A percentile compares a stretch with the other conserved stretches of the same genome.
These are phyloP conservation scores for Trematosphaeria pertusa DNA, from an alignment of 2,329 filamentous ascomycete genomes.

Conservation along the genomic window DNA sequence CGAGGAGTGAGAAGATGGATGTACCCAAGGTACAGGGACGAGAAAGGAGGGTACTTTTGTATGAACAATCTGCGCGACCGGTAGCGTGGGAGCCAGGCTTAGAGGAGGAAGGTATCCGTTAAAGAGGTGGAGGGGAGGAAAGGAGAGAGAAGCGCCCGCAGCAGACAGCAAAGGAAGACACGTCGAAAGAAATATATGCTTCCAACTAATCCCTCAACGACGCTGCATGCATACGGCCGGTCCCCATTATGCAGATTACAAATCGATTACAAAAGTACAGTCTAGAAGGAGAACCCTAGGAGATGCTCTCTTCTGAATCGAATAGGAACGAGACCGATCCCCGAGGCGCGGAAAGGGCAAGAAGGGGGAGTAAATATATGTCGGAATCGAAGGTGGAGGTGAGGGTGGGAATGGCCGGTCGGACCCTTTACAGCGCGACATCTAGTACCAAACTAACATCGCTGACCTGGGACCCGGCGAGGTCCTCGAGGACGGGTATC, in stretches of 20 bases:
- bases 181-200: constrained; percentile 5
- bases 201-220: constrained; percentile 11
- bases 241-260: constrained; percentile 46
- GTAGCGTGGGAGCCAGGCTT: no score
- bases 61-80: constrained; percentile 23
- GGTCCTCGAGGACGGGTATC: constrained; percentile 96
- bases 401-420: constrained; percentile 2
- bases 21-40: constrained; percentile 2
- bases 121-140: constrained; percentile 8
- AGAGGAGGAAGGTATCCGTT: constrained; percentile 8
- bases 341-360: neutral
- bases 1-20: constrained; percentile 9
- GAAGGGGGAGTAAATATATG: constrained; percentile 9
- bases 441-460: constrained; percentile 98
- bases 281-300: constrained; percentile 20
- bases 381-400: constrained; percentile 8
- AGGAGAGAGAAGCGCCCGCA: constrained; percentile 6
- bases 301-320: constrained; percentile 23
- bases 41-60: constrained; percentile 27
- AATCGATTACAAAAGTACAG: constrained; percentile 49
- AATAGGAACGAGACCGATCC: constrained; percentile 20
- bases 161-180: constrained; percentile 5
- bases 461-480: constrained; percentile 85
- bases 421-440: constrained; percentile 67
- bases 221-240: constrained; percentile 17